Evolutionary conservation across 2,329 filamentous ascomycete species (phyloP).

Genomic region (Scolecobasidium constrictum): DNA sequence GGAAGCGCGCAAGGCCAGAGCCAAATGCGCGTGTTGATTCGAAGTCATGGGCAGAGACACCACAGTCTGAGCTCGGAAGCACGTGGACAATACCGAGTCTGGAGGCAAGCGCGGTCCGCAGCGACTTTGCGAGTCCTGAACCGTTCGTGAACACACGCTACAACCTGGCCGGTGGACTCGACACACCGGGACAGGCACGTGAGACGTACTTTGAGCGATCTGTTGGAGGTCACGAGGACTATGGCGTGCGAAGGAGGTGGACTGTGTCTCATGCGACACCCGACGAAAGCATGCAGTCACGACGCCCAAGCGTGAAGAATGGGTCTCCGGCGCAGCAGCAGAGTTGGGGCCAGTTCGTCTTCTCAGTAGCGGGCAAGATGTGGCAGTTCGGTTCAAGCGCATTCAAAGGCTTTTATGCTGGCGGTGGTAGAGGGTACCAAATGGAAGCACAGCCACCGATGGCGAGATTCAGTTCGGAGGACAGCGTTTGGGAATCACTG

Average conservation of each 20-base stretch:
- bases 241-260: constrained; percentile 27
- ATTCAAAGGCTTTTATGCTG: constrained; percentile 79
- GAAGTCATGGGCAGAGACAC: constrained; percentile 1
- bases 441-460: constrained; percentile 26
- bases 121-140: constrained; percentile 9
- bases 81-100: constrained; percentile 5
- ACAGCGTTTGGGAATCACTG: constrained; percentile 13
- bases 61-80: constrained; percentile 1
- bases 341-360: constrained; percentile 48
- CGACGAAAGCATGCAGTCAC: neutral
- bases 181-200: constrained; percentile 9
- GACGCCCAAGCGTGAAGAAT: neutral
- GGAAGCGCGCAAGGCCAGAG: constrained; percentile 4
- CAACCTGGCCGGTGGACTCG: constrained; percentile 10
- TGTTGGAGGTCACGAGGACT: constrained; percentile 18
- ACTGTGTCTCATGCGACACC: constrained; percentile 10
- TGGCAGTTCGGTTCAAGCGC: constrained; percentile 62
- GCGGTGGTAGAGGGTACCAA: constrained; percentile 63
- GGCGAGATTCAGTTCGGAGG: no score
- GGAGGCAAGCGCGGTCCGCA: neutral
- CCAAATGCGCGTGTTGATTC: neutral
- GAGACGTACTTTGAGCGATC: neutral
- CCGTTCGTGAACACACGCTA: constrained; percentile 12
- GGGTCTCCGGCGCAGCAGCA: constrained; percentile 9
- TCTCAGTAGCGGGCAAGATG: constrained; percentile 62